Evolutionary conservation across 768 basidiomycete genomes (phyloP).

Genomic region (Serendipita vermifera): DNA sequence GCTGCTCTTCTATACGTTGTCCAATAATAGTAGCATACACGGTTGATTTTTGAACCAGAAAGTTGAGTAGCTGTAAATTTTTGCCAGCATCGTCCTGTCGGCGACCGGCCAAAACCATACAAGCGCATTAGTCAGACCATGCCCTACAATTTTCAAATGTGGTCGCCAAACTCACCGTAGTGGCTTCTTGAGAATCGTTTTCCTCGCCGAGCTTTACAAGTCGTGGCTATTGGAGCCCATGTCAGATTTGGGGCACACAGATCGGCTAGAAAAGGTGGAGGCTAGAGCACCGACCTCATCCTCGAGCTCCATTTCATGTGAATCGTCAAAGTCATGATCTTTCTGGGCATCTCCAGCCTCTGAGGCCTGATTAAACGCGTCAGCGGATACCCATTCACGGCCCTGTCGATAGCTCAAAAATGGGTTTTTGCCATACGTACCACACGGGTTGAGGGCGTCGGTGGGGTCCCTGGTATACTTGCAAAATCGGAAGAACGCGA

Average conservation of each 20-base stretch:
- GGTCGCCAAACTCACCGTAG: too few species aligned
- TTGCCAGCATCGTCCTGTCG: slow-evolving; percentile 34
- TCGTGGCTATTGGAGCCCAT: not conserved
- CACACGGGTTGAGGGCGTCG: not conserved
- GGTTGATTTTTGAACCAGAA: slow-evolving; percentile 60
- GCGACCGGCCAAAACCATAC: not conserved
- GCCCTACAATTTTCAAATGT: too few species aligned
- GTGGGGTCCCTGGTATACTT: not conserved
- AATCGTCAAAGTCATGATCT: not conserved
- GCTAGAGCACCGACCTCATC: not conserved
- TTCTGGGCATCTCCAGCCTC: not conserved
- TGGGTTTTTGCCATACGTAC: not conserved
- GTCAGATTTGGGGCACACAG: not conserved
- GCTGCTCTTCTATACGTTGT: slow-evolving; percentile 51
- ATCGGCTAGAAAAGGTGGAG: not conserved
- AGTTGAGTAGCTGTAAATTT: slow-evolving; percentile 43
- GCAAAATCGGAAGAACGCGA: not conserved
- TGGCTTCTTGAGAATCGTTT: not conserved
- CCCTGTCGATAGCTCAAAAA: not conserved
- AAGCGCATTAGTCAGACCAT: not conserved
- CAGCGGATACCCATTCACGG: not conserved
- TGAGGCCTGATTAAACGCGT: not conserved
- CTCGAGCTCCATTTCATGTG: not conserved
- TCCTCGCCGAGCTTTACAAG: not conserved
- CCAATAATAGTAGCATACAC: slow-evolving; percentile 62